Evolutionary conservation across 768 basidiomycete genomes (phyloP), one percentile per base, ranked within the genome.

Genomic region (Filobasidium wieringae): DNA sequence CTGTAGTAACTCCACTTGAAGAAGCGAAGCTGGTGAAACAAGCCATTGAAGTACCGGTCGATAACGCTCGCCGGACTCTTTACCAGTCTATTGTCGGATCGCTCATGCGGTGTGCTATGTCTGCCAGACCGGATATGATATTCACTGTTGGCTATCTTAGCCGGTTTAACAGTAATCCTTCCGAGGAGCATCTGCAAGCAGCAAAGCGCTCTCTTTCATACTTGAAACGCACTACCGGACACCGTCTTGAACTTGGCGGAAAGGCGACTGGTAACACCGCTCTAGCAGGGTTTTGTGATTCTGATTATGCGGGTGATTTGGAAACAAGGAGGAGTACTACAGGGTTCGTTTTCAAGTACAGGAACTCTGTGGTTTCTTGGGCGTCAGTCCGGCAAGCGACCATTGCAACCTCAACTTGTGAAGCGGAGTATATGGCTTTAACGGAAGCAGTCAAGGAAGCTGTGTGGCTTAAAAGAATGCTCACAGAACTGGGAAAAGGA

Each of bases 391-490:
- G 74, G 47, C 80, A 81, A 63, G 41, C 58, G 1, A 69, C 70
- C 0, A 68, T 78, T 24, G 65, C 79, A 0, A 62, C 71, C 0
- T 80, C 77, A 0, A 77, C 74, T 0, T 71, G 69, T 2, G 77
- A 80, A 61, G 75, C 77, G 0, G 78, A 80, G 67, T 79, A 78
- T 63, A 69, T 78, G 14, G 77, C 77, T 0, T 60, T 66, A 0
- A 53, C 67, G 0, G 68, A 77, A 32, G 73, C 74, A 0, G 51
- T 69, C 0, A 67, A 74, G 51, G 70, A 79, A 59, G 70, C 66
- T 1, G 14, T 77, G 2, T 80, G 78, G 78, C 24, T 68, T 19
- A 54, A 59, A 0, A 40, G 26, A 1, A 51, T 69, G 8, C 53
- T 70, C 15, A 29, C 60, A 8, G 66, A 58, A 19, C 32, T 64